Evolutionary conservation across 768 basidiomycete genomes (phyloP).

Genomic region (Macrolepiota albuminosa): DNA sequence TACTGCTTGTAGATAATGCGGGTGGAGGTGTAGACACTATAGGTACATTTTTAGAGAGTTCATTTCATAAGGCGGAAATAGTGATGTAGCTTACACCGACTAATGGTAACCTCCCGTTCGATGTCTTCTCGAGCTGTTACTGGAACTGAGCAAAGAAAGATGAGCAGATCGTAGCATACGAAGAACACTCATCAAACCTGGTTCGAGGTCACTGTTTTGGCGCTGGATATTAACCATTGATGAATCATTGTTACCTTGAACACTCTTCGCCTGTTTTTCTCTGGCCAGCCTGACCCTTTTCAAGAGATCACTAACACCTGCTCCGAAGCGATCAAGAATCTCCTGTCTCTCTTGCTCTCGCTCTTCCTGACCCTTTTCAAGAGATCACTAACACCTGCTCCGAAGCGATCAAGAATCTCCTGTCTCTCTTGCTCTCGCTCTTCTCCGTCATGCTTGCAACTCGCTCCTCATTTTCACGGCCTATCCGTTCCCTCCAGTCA

Average conservation of each 20-base stretch:
- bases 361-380: slow-evolving; percentile 59
- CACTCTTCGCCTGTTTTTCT: slow-evolving; percentile 25
- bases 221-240: neutral
- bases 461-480: slow-evolving; percentile 57
- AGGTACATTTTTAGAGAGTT: slow-evolving; percentile 6
- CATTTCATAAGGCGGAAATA: neutral
- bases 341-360: slow-evolving; percentile 59
- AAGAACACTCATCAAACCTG: slow-evolving; percentile 11
- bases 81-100: slow-evolving; percentile 12
- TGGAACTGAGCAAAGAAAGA: slow-evolving; percentile 6
- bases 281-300: slow-evolving; percentile 46
- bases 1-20: slow-evolving; percentile 43
- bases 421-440: slow-evolving; percentile 62
- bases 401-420: slow-evolving; percentile 71
- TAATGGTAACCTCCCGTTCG: slow-evolving; percentile 1
- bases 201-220: slow-evolving; percentile 9
- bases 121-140: slow-evolving; percentile 13
- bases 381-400: slow-evolving; percentile 57
- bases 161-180: neutral
- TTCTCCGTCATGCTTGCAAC: slow-evolving; percentile 68
- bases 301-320: slow-evolving; percentile 58
- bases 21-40: slow-evolving; percentile 36
- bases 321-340: slow-evolving; percentile 69
- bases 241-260: neutral
- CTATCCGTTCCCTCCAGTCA: slow-evolving; percentile 54